Base-by-base conservation (phyloP, 768 basidiomycete species). In the Mycena vitilis region DNA sequence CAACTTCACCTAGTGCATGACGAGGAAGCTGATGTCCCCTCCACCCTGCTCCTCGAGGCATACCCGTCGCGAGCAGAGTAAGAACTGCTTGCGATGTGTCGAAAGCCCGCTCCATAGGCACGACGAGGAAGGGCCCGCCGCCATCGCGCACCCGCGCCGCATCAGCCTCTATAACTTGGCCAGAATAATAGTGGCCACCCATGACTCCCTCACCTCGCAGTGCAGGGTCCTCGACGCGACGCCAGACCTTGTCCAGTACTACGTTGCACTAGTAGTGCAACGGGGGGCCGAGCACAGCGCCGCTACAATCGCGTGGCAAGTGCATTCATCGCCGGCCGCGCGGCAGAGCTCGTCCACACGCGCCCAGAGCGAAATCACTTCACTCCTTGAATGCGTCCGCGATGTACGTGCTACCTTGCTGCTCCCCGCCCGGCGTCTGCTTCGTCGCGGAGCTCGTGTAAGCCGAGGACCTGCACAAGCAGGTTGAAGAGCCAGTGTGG, bases 401-500 rank as follows among this genome's bases (percentile, higher is more conserved):
- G 89, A 45, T 30, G 30, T 30, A 16, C 12, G 11, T 5, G 10
- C 57, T 25, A 30, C 40, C 30, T 5, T 30, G 30, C 47, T 62
- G 51, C 23, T 30, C 76, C 75, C 25, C 75, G 70, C 61, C 73
- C 78, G 48, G 47, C 10, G 84, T 80, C 2, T 30, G 30, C 30
- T 2, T 30, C 30, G 30, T 30, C 30, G 30, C 30, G 30, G 30
- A 30, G 30, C 30, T 30, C 30, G 30, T 82, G 72, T 92, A 85
- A 83, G 34, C 87, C 88, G 16, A 95, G 83, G 15, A 94, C 85
- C 74, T 94, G 93, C 51, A 90, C 76, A 2, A 95, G 77, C 8
- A 92, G 77, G 73, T 87, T 90, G 18, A 94, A 95, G 48, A 95
- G 80, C 93, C 94, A 95, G 75, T 95, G 91, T 2, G 93, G 92